phyloP scores from a whole-genome alignment of 306 rosid species.

The Echinosophora koreensis region DNA sequence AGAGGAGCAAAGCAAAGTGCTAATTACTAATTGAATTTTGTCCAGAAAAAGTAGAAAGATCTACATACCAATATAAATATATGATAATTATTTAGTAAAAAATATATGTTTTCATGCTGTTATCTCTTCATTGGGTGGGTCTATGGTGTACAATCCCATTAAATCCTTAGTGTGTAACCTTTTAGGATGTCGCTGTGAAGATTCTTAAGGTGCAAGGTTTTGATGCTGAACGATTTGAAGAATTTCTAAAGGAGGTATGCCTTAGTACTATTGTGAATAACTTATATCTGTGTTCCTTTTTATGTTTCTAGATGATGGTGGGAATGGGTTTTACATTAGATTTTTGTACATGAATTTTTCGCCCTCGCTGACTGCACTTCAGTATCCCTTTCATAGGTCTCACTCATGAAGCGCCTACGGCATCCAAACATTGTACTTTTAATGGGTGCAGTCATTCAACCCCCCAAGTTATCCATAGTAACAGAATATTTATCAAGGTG shows the following conservation, averaged over 20 bases:
- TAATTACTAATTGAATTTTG: neutral
- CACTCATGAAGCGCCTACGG: slow-evolving; percentile 86
- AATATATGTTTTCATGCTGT: slow-evolving; percentile 33
- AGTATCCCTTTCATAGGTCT: slow-evolving; percentile 66
- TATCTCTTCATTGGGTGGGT: slow-evolving; percentile 15
- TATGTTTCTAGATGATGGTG: neutral
- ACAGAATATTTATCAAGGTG: slow-evolving; percentile 96
- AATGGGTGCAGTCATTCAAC: slow-evolving; percentile 95
- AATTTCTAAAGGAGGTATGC: slow-evolving; percentile 85
- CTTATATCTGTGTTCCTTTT: slow-evolving; percentile 12
- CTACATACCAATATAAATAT: neutral
- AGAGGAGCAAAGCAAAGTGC: neutral
- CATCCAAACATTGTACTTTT: slow-evolving; percentile 97
- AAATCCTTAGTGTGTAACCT: slow-evolving; percentile 41
- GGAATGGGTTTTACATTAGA: slow-evolving; percentile 24
- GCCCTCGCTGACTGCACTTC: slow-evolving; percentile 34
- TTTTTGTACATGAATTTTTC: neutral
- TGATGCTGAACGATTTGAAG: slow-evolving; percentile 73
- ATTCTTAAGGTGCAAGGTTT: slow-evolving; percentile 90
- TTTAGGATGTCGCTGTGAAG: slow-evolving; percentile 96
- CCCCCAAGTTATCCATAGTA: slow-evolving; percentile 91
- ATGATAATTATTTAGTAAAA: slow-evolving; percentile 1
- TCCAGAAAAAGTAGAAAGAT: slow-evolving; percentile 9
- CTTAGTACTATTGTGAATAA: slow-evolving; percentile 4
- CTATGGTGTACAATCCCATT: slow-evolving; percentile 2